These are phyloP conservation scores for Akanthomyces muscarius DNA, from an alignment of 2,329 filamentous ascomycete genomes.

Conservation along the genomic window DNA sequence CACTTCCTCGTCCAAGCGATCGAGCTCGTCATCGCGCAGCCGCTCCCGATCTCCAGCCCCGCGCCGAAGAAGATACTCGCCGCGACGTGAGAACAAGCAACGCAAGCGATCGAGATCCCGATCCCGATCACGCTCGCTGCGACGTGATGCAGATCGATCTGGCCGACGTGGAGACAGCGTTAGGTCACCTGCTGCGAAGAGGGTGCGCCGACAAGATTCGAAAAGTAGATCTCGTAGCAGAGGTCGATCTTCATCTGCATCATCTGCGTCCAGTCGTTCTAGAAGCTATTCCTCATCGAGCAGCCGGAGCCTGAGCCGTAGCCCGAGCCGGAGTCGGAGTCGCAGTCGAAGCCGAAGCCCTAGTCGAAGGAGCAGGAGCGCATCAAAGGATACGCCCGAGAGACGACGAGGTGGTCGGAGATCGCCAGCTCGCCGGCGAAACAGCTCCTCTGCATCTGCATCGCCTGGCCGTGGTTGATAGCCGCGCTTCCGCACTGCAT, in stretches of 20 bases:
- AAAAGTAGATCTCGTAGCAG: conserved; percentile 43
- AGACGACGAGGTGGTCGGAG: conserved; percentile 27
- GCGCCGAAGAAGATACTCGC: conserved; percentile 31
- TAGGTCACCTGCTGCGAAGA: conserved; percentile 45
- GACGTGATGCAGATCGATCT: conserved; percentile 26
- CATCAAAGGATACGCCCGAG: not conserved
- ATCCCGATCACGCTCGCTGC: conserved; percentile 28
- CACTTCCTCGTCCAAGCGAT: conserved; percentile 27
- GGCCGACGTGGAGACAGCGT: conserved; percentile 22
- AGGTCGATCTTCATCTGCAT: conserved; percentile 34
- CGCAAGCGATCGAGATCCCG: conserved; percentile 41
- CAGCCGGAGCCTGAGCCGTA: conserved; percentile 30
- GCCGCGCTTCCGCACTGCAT: not conserved
- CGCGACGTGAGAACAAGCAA: conserved; percentile 29
- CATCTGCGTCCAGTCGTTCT: conserved; percentile 36
- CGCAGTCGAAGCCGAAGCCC: conserved; percentile 25
- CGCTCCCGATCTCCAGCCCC: conserved; percentile 32
- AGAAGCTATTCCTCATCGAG: conserved; percentile 39
- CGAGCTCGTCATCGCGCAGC: conserved; percentile 31
- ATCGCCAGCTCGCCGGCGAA: conserved; percentile 38
- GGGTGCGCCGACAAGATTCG: conserved; percentile 47
- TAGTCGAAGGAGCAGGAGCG: conserved; percentile 12
- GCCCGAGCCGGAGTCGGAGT: conserved; percentile 27
- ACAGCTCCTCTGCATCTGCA: conserved; percentile 47
- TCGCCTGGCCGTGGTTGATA: conserved; percentile 31